Conservation (phyloP, 352 stramenopile species). For the Globisporangium emineosum region DNA sequence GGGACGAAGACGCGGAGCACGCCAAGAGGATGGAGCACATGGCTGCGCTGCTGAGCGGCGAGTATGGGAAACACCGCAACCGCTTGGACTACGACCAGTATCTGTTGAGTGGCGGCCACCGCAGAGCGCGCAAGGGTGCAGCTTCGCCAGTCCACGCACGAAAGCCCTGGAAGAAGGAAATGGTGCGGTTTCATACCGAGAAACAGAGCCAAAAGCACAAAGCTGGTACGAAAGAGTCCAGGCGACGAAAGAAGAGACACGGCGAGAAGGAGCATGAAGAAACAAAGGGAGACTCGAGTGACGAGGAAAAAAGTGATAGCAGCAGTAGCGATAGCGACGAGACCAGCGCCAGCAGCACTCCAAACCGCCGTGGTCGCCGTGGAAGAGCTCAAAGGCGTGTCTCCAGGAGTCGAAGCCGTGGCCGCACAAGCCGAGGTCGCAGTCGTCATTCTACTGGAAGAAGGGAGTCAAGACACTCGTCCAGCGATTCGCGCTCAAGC, state of each 20-base stretch:
- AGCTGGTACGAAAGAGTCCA: background rate
- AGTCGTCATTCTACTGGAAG: background rate
- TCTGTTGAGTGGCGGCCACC: constrained; percentile 10
- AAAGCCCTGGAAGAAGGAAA: constrained; percentile 12
- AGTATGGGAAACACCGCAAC: constrained; percentile 31
- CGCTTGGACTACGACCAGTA: constrained; percentile 54
- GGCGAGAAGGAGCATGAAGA: background rate
- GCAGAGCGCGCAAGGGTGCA: constrained; percentile 16
- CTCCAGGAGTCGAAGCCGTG: constrained; percentile 3
- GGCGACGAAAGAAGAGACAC: background rate
- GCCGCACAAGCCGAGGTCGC: background rate
- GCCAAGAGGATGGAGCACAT: constrained; percentile 16
- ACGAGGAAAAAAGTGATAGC: background rate
- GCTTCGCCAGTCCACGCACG: background rate
- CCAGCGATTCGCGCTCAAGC: background rate
- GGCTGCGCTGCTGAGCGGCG: constrained; percentile 19
- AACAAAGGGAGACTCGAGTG: constrained; percentile 11
- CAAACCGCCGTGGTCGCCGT: background rate
- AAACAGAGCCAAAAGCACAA: background rate
- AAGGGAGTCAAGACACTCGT: background rate
- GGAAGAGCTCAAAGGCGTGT: background rate
- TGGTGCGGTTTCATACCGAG: constrained; percentile 8
- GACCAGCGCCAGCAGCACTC: background rate
- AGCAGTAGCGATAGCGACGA: background rate
- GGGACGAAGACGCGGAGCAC: constrained; percentile 13